Evolutionary conservation across 176 grass and related monocot genomes (phyloP).

Genomic region (Bonia amplexicaulis): DNA sequence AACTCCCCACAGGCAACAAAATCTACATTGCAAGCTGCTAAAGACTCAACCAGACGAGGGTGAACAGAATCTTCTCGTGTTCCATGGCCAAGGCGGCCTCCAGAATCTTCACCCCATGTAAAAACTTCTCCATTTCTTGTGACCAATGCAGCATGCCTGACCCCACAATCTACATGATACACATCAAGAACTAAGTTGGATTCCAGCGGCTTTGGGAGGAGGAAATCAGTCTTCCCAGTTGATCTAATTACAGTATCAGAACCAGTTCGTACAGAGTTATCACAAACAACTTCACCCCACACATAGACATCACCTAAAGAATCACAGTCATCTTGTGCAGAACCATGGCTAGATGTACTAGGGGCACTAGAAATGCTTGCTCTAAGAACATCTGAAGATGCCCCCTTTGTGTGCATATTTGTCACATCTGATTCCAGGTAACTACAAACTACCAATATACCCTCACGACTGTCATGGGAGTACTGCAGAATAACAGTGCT

Average conservation of each 20-base stretch:
- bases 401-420: slow-evolving; percentile 64
- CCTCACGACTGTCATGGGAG: background rate
- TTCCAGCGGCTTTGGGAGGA: slow-evolving; percentile 78
- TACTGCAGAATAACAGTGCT: background rate
- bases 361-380: slow-evolving; percentile 94
- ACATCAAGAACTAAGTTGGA: slow-evolving; percentile 86
- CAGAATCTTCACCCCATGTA: slow-evolving; percentile 94
- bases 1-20: slow-evolving; percentile 91
- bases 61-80: slow-evolving; percentile 54
- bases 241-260: slow-evolving; percentile 46
- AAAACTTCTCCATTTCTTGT: slow-evolving; percentile 88
- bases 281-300: slow-evolving; percentile 81
- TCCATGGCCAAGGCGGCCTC: slow-evolving; percentile 89
- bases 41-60: slow-evolving; percentile 67
- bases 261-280: slow-evolving; percentile 41
- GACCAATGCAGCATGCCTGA: slow-evolving; percentile 73
- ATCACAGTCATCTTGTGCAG: slow-evolving; percentile 88
- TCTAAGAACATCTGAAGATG: slow-evolving; percentile 78
- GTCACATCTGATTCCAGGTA: slow-evolving; percentile 58
- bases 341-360: slow-evolving; percentile 96
- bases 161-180: slow-evolving; percentile 79
- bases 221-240: slow-evolving; percentile 51
- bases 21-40: slow-evolving; percentile 58
- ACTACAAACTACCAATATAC: background rate
- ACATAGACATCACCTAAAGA: slow-evolving; percentile 81